Evolutionary conservation across 1,139 yeast species (phyloP), one percentile per base, ranked within the genome.

Genomic region (Zygoascus hellenicus): DNA sequence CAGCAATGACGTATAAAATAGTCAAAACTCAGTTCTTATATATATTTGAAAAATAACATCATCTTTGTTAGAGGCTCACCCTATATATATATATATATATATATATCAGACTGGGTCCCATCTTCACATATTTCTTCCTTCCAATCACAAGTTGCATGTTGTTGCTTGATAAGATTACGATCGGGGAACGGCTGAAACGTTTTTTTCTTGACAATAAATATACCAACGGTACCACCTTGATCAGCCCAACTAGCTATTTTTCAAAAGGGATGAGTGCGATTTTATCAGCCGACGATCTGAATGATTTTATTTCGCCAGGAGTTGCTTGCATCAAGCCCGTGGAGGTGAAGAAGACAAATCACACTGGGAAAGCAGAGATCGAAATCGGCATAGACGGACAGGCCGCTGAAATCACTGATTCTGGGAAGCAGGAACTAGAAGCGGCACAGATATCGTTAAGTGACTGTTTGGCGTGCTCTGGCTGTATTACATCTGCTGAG

Each of bases 401-500:
- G 35, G 85, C 89, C 11, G 63, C 81, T 5, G 95, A 87, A 58
- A 85, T 85, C 4, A 76, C 82, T 3, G 71, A 74, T 42, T 86
- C 83, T 53, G 83, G 81, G 6, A 68, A 72, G 13, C 71, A 71
- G 39, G 65, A 70, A 36, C 71, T 89, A 7, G 76, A 83, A 33
- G 83, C 90, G 42, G 98, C 97, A 0, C 92, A 86, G 57, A 92
- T 92, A 45, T 84, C 95, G 2, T 68, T 92, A 40, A 81, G 90
- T 9, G 99, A 92, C 69, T 92, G 99, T 66, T 71, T 92, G 46
- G 98, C 98, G 0, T 92, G 99, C 61, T 82, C 95, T 2, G 99
- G 99, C 1, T 92, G 99, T 65, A 89, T 92, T 51, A 92, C 98
- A 0, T 86, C 96, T 9, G 95, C 97, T 11, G 99, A 92, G 62